A percentile compares a stretch with the other conserved stretches of the same genome.
These are phyloP conservation scores for Apophysomyces variabilis DNA, from an alignment of 371 early-diverging fungal genomes.

Conservation along the genomic window DNA sequence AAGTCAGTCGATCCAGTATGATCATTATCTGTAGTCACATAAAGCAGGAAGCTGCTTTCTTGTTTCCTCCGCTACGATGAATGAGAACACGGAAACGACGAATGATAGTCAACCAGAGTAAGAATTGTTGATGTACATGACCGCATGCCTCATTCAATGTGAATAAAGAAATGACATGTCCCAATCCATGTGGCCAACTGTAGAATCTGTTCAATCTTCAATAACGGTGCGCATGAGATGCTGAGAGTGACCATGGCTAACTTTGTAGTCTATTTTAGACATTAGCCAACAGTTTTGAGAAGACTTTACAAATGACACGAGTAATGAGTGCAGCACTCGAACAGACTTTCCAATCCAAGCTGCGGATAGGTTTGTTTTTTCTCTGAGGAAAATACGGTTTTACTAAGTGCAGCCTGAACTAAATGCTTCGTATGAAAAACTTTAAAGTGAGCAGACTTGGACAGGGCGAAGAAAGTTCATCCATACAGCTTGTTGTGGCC, in stretches of 20 bases:
- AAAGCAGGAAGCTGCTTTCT: neutral
- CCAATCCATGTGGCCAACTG: neutral
- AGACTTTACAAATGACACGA: constrained; percentile 28
- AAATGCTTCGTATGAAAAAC: too few species aligned
- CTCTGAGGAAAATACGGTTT: neutral
- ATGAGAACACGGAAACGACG: neutral
- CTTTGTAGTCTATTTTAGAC: constrained; percentile 15
- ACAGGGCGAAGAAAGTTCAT: constrained; percentile 12
- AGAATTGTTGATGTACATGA: neutral
- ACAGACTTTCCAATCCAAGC: constrained; percentile 27
- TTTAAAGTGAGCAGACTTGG: constrained; percentile 13
- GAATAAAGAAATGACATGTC: neutral
- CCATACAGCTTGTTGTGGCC: constrained; percentile 16
- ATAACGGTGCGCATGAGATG: neutral
- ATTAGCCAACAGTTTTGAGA: constrained; percentile 24
- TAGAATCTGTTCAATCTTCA: neutral
- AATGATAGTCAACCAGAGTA: neutral
- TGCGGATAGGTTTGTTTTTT: constrained; percentile 24
- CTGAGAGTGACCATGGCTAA: neutral
- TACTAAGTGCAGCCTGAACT: neutral
- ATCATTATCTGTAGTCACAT: neutral
- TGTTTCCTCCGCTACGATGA: neutral
- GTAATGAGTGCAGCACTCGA: constrained; percentile 29
- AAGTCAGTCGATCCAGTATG: too few species aligned
- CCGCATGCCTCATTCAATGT: neutral